These are phyloP conservation scores for Delonix regia DNA, from an alignment of 306 rosid genomes.

Conservation along the genomic window DNA sequence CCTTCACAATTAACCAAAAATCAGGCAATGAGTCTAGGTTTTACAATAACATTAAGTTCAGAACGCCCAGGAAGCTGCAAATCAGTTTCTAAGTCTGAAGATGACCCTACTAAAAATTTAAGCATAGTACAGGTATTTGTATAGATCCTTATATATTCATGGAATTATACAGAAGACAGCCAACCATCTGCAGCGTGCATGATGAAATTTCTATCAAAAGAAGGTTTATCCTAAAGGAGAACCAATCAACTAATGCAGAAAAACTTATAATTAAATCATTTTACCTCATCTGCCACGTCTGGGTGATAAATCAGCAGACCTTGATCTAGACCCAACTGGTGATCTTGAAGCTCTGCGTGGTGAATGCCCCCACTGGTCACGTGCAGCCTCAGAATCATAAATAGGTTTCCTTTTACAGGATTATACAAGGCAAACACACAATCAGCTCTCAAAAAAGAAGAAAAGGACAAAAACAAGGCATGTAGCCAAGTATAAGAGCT, in stretches of 20 bases:
- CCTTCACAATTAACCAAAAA: not conserved
- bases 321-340: conserved; percentile 84
- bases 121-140: conserved; percentile 28
- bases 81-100: conserved; percentile 3
- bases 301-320: conserved; percentile 76
- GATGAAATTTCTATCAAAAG: conserved; percentile 29
- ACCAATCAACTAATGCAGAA: not conserved
- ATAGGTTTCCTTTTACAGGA: conserved; percentile 62
- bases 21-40: not conserved
- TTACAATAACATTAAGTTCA: conserved; percentile 8
- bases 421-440: conserved; percentile 21
- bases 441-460: not conserved
- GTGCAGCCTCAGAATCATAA: conserved; percentile 61
- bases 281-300: conserved; percentile 67
- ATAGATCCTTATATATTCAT: conserved; percentile 19
- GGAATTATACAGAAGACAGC: conserved; percentile 37
- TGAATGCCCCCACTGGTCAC: conserved; percentile 72
- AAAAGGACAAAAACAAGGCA: not conserved
- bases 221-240: conserved; percentile 10
- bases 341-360: conserved; percentile 70
- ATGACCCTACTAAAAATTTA: conserved; percentile 19
- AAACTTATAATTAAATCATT: not conserved
- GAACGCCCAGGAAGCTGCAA: conserved; percentile 7
- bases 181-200: conserved; percentile 37
- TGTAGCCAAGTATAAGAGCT: conserved; percentile 12